Base-by-base conservation (phyloP, 306 rosid species). In the Argentina anserina region DNA sequence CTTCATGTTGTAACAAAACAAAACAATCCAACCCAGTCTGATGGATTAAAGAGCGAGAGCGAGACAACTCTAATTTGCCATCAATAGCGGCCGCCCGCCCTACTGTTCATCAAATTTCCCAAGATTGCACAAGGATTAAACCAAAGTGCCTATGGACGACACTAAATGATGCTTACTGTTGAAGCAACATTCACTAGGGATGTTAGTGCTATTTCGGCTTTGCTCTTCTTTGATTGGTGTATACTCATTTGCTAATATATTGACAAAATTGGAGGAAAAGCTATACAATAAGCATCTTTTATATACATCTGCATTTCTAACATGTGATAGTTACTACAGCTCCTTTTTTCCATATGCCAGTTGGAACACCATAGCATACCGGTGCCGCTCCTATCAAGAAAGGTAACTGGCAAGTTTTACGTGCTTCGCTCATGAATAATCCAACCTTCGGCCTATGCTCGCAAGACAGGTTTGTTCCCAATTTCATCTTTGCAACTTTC, bases 331-430 rank as follows among this genome's bases (percentile, higher is more conserved):
- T n/a, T 58, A 63, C 80, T 82, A 82, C 36, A 29, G 46, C 62
- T 82, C 79, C 61, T n/a, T 76, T 91, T 70, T 84, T 88, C 79
- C 85, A 81, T 76, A 94, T 90, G 78, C 90, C 86, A 7, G 99
- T 94, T 7, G 96, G 99, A 31, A 94, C 89, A 40, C 97, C 99
- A 23, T 91, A 94, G 34, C 97, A 94, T 40, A 91, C 91, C 0
- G 99, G 99, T 6, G 99, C 76, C 34, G 96, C 97, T 75, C 99
- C 99, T 20, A 87, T 88, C 85, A 94, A 79, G 81, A 78, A 94
- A n/a, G 90, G 96, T 28, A 91, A 89, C n/a, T 53, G 75, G 79
- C 96, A 94, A 52, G 92, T 94, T 28, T 88, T 86, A 70, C 99
- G 96, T 17, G 99, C 96, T 75, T 83, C 81, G 39, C 87, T 72